These are phyloP conservation scores for Leptodermis oblonga DNA, from an alignment of 257 asterid genomes.

Conservation along the genomic window DNA sequence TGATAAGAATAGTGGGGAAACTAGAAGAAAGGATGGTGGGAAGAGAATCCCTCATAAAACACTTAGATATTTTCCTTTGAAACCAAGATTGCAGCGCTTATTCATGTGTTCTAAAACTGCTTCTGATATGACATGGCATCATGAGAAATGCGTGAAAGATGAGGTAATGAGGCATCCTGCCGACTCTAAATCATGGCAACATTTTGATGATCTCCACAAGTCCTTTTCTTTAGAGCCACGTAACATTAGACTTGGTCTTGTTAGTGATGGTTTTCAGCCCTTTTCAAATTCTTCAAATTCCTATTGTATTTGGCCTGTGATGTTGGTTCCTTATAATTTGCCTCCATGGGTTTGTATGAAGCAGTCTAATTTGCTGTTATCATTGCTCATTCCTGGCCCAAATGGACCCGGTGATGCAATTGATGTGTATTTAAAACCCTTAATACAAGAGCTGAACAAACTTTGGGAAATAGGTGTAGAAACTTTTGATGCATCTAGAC, in stretches of 20 bases:
- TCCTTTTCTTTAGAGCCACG: background rate
- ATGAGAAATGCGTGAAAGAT: background rate
- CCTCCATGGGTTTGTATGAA: conserved; percentile 2
- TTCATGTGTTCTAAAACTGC: conserved; percentile 9
- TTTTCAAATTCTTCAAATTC: background rate
- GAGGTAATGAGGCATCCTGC: background rate
- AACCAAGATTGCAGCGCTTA: conserved; percentile 6
- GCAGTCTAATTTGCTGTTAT: background rate
- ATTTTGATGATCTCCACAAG: background rate
- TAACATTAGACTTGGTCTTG: background rate
- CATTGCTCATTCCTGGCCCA: no score
- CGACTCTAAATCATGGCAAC: background rate
- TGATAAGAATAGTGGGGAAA: background rate
- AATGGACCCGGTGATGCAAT: background rate
- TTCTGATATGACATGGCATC: no score
- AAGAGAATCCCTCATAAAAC: background rate
- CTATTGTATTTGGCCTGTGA: background rate
- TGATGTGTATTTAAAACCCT: background rate
- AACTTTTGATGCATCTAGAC: background rate
- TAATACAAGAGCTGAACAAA: background rate
- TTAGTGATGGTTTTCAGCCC: no score
- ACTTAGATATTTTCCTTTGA: conserved; percentile 2
- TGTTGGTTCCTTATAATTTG: background rate
- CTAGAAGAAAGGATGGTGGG: background rate
- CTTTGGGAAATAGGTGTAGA: background rate